Evolutionary conservation across 2,329 filamentous ascomycete species (phyloP).

Genomic region (Magnaporthiopsis rhizophila): DNA sequence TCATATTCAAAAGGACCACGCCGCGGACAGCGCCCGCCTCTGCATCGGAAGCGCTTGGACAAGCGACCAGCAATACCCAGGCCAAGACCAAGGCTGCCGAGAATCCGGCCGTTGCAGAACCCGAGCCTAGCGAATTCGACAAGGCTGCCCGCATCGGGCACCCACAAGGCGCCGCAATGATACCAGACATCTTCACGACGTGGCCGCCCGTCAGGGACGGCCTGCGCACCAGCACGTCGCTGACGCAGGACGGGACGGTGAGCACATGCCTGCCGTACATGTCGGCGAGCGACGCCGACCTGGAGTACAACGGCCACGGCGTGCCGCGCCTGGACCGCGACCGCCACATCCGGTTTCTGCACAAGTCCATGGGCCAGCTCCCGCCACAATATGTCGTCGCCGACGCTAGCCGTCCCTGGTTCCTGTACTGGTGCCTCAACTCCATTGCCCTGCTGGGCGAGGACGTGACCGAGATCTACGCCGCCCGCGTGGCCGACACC

Average conservation of each 20-base stretch:
- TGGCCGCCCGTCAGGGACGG: slow-evolving; percentile 57
- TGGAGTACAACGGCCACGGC: slow-evolving; percentile 59
- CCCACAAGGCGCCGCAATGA: slow-evolving; percentile 16
- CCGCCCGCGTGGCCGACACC: slow-evolving; percentile 63
- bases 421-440: slow-evolving; percentile 85
- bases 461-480: slow-evolving; percentile 55
- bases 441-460: slow-evolving; percentile 70
- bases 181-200: slow-evolving; percentile 50
- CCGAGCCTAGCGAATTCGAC: background rate
- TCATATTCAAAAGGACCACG: slow-evolving; percentile 5
- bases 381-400: slow-evolving; percentile 63
- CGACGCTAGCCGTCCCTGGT: slow-evolving; percentile 87
- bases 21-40: background rate
- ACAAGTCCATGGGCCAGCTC: slow-evolving; percentile 49
- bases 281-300: slow-evolving; percentile 36
- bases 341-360: slow-evolving; percentile 55
- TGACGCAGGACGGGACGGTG: slow-evolving; percentile 60
- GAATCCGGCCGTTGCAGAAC: background rate
- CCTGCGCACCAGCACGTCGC: slow-evolving; percentile 60
- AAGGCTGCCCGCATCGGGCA: background rate
- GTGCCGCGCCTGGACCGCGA: slow-evolving; percentile 65
- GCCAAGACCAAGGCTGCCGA: background rate
- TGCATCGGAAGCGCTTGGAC: background rate
- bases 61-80: background rate
- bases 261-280: slow-evolving; percentile 63